Evolutionary conservation across 2,329 filamentous ascomycete genomes (phyloP).

Genomic region (Ophiocordyceps camponoti-floridani): DNA sequence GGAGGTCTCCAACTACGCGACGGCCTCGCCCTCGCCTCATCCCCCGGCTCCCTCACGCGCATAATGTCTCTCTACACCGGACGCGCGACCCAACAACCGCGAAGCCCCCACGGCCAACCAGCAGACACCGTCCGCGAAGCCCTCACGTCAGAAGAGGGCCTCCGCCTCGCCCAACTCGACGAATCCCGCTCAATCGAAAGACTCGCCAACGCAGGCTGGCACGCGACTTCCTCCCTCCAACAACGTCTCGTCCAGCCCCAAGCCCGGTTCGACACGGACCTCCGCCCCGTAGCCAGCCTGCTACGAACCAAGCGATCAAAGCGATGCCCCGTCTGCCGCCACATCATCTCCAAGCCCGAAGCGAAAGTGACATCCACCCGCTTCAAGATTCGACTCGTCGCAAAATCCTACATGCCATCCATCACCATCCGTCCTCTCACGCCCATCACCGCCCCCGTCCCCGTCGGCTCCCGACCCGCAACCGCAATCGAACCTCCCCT

Average conservation of each 20-base stretch:
- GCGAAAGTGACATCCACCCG: constrained; percentile 74
- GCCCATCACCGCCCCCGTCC: constrained; percentile 15
- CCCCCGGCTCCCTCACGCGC: constrained; percentile 64
- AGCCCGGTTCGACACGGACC: constrained; percentile 34
- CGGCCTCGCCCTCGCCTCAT: constrained; percentile 36
- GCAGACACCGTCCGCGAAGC: constrained; percentile 69
- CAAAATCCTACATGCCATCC: constrained; percentile 71
- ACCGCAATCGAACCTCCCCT: constrained; percentile 16
- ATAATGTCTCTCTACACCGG: constrained; percentile 85
- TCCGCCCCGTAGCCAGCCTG: constrained; percentile 67
- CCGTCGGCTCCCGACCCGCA: constrained; percentile 15
- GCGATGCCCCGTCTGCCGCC: constrained; percentile 78
- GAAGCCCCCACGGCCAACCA: constrained; percentile 44
- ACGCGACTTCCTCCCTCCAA: constrained; percentile 34
- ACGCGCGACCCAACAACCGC: constrained; percentile 34
- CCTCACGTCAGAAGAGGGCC: constrained; percentile 48
- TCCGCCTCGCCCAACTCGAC: constrained; percentile 42
- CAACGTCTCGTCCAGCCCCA: constrained; percentile 31
- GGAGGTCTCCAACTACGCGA: constrained; percentile 23
- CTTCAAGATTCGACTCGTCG: constrained; percentile 84
- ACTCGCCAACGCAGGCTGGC: constrained; percentile 42
- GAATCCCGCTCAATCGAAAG: constrained; percentile 43
- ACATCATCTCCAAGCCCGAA: constrained; percentile 91
- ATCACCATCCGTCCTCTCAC: constrained; percentile 53
- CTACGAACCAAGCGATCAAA: constrained; percentile 87